phyloP scores from a whole-genome alignment of 305 asterid species.

The Solanum hybrid region DNA sequence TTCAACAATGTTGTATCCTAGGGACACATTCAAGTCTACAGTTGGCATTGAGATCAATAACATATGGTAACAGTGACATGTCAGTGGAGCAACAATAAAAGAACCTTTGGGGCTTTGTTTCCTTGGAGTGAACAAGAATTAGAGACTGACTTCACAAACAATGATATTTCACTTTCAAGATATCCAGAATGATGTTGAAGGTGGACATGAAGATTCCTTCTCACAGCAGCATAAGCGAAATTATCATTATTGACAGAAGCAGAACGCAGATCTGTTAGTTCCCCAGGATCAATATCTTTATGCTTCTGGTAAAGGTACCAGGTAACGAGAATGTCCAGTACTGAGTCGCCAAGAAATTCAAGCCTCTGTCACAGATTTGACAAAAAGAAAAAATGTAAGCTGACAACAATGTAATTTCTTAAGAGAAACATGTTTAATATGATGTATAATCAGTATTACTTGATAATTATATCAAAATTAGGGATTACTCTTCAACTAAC shows the following conservation, averaged over 20 bases:
- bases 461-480: neutral
- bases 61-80: neutral
- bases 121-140: conserved; percentile 43
- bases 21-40: neutral
- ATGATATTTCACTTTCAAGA: conserved; percentile 46
- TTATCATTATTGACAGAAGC: conserved; percentile 84
- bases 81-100: neutral
- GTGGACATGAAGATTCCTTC: conserved; percentile 54
- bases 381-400: neutral
- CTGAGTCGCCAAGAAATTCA: conserved; percentile 97
- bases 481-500: conserved; percentile 17
- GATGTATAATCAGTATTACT: neutral
- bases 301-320: conserved; percentile 66
- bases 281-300: conserved; percentile 74
- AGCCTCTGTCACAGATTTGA: conserved; percentile 56
- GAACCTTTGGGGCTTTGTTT: conserved; percentile 73
- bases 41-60: neutral
- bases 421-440: neutral
- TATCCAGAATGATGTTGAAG: conserved; percentile 53
- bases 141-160: conserved; percentile 41
- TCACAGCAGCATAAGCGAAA: conserved; percentile 82
- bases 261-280: conserved; percentile 85
- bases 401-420: neutral
- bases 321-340: conserved; percentile 76
- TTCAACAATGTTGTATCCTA: neutral